phyloP scores from a whole-genome alignment of 768 basidiomycete species.

The Royoungia palumana region DNA sequence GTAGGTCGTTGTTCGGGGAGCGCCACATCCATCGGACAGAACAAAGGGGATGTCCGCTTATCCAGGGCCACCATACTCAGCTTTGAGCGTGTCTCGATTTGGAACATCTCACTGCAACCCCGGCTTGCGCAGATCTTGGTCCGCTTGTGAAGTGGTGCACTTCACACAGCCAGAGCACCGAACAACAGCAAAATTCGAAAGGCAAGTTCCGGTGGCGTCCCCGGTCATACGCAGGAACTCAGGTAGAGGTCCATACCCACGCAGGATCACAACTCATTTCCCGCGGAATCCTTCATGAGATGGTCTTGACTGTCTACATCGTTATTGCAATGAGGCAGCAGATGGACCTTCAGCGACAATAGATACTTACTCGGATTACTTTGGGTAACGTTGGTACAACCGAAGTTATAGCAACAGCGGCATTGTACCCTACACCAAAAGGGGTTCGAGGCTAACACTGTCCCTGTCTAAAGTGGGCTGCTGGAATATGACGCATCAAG shows the following conservation, averaged over 20 bases:
- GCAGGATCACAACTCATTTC: neutral
- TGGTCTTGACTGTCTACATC: neutral
- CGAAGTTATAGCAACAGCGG: neutral
- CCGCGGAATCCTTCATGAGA: neutral
- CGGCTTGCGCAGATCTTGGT: neutral
- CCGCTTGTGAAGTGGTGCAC: neutral
- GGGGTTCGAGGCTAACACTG: too few relatives aligned
- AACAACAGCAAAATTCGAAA: too few relatives aligned
- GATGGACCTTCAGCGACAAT: neutral
- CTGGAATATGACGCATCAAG: neutral
- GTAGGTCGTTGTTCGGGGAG: too few relatives aligned
- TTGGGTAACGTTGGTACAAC: conserved; percentile 22
- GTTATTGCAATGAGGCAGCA: neutral
- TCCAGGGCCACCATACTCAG: neutral
- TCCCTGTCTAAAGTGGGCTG: too few relatives aligned
- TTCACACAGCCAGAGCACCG: neutral
- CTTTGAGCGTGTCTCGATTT: neutral
- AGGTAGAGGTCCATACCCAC: neutral
- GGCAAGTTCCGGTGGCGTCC: too few relatives aligned
- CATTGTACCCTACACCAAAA: neutral
- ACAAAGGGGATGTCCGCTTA: neutral
- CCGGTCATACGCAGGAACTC: too few relatives aligned
- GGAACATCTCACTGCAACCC: neutral
- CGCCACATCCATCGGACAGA: too few relatives aligned
- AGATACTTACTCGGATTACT: conserved; percentile 14